A percentile compares a stretch with the other conserved stretches of the same genome.
These are phyloP conservation scores for Chaetomium cochliodes DNA, from an alignment of 495 filamentous ascomycete species.

Conservation along the genomic window DNA sequence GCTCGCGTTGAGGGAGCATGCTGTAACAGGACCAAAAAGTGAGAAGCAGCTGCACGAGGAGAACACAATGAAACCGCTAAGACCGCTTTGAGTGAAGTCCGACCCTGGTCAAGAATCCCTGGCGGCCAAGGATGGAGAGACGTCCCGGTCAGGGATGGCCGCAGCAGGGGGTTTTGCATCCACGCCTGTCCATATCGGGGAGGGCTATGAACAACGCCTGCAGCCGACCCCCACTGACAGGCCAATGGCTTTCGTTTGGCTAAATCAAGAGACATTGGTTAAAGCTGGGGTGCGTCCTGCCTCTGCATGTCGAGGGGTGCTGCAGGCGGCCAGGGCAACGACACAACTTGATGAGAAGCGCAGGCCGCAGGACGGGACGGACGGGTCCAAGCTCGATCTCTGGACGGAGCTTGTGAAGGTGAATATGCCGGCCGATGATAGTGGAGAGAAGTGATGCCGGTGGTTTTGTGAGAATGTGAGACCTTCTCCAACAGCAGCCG, in stretches of 20 bases:
- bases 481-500: neutral
- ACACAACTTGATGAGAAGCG: neutral
- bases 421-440: neutral
- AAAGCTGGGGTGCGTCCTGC: conserved; percentile 31
- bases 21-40: conserved; percentile 29
- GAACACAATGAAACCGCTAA: conserved; percentile 39
- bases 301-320: conserved; percentile 21
- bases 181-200: conserved; percentile 31
- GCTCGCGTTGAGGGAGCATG: conserved; percentile 22
- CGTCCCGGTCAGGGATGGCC: conserved; percentile 16
- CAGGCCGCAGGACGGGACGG: conserved; percentile 18
- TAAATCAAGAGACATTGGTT: conserved; percentile 34
- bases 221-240: conserved; percentile 21
- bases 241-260: conserved; percentile 31
- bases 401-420: neutral
- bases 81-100: conserved; percentile 28
- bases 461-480: neutral
- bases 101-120: conserved; percentile 26
- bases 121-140: conserved; percentile 6
- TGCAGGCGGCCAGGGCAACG: conserved; percentile 17
- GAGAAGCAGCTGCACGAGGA: conserved; percentile 34
- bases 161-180: conserved; percentile 27
- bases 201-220: conserved; percentile 23
- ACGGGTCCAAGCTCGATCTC: conserved; percentile 2
- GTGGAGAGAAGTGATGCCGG: neutral